phyloP scores from a whole-genome alignment of 2,329 filamentous ascomycete genomes.

The Stromatinia cepivora region DNA sequence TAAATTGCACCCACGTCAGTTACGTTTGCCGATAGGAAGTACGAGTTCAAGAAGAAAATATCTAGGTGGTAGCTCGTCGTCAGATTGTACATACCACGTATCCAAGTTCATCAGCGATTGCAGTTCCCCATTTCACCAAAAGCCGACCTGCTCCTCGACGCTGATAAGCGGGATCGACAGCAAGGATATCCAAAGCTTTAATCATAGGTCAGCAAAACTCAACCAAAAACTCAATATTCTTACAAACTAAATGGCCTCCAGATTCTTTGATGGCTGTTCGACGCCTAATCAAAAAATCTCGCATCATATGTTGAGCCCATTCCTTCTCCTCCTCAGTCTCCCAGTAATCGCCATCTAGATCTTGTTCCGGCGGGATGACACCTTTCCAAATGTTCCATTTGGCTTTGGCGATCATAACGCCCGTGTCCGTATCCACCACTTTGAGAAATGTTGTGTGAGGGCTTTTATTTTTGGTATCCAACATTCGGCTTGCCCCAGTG shows the following conservation, averaged over 20 bases:
- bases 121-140: slow-evolving; percentile 19
- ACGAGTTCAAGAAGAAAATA: neutral
- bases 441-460: slow-evolving; percentile 11
- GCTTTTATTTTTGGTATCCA: slow-evolving; percentile 1
- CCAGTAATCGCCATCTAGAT: slow-evolving; percentile 18
- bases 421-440: slow-evolving; percentile 11
- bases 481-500: slow-evolving; percentile 5
- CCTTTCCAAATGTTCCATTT: slow-evolving; percentile 21
- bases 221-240: neutral
- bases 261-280: slow-evolving; percentile 4
- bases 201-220: slow-evolving; percentile 6
- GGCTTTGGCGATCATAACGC: slow-evolving; percentile 3
- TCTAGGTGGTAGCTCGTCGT: neutral
- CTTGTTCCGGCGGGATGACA: slow-evolving; percentile 10
- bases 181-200: slow-evolving; percentile 19
- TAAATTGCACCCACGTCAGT: slow-evolving; percentile 5
- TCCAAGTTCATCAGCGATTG: slow-evolving; percentile 15
- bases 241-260: slow-evolving; percentile 18
- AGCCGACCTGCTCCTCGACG: slow-evolving; percentile 13
- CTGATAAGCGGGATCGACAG: slow-evolving; percentile 12
- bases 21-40: neutral
- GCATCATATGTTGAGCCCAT: slow-evolving; percentile 12
- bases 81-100: slow-evolving; percentile 1
- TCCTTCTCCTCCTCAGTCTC: slow-evolving; percentile 17
- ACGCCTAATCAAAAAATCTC: slow-evolving; percentile 12